Evolutionary conservation across 169 alveolate species (phyloP).

Genomic region (Fabrea salina): DNA sequence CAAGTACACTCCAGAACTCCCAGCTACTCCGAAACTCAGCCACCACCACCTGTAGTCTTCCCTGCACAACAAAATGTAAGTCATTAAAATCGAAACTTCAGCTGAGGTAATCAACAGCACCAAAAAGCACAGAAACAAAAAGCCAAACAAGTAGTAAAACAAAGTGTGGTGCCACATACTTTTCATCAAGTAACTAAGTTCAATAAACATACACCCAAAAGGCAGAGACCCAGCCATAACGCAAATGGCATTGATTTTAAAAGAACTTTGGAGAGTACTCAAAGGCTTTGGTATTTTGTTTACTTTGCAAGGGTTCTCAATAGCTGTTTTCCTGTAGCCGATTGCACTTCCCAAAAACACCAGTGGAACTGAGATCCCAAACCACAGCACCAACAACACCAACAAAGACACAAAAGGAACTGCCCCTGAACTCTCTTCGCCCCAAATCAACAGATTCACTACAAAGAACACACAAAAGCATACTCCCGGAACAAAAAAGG

Average conservation of each 20-base stretch:
- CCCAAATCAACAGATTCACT: conserved; percentile 60
- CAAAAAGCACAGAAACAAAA: conserved; percentile 52
- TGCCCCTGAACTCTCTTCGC: conserved; percentile 57
- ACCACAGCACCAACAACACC: conserved; percentile 62
- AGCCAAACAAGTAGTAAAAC: conserved; percentile 78
- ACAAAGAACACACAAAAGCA: conserved; percentile 64
- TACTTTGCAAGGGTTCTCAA: conserved; percentile 82
- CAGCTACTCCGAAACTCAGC: conserved; percentile 73
- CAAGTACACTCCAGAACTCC: conserved; percentile 71
- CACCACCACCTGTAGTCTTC: conserved; percentile 84
- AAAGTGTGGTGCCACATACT: conserved; percentile 77
- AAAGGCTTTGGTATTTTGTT: conserved; percentile 80
- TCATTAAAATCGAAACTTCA: conserved; percentile 61
- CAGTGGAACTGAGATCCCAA: conserved; percentile 83
- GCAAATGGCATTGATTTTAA: neutral
- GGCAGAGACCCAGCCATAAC: conserved; percentile 49
- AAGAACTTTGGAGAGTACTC: neutral
- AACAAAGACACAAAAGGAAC: conserved; percentile 64
- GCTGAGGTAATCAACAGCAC: conserved; percentile 60
- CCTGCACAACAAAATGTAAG: conserved; percentile 56
- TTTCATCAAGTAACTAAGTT: conserved; percentile 49
- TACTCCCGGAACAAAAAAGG: conserved; percentile 71
- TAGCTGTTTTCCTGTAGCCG: conserved; percentile 71
- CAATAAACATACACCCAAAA: conserved; percentile 53
- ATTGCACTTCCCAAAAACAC: conserved; percentile 66